Evolutionary conservation across 2,329 filamentous ascomycete species (phyloP).

Genomic region (Bipolaris zeicola): DNA sequence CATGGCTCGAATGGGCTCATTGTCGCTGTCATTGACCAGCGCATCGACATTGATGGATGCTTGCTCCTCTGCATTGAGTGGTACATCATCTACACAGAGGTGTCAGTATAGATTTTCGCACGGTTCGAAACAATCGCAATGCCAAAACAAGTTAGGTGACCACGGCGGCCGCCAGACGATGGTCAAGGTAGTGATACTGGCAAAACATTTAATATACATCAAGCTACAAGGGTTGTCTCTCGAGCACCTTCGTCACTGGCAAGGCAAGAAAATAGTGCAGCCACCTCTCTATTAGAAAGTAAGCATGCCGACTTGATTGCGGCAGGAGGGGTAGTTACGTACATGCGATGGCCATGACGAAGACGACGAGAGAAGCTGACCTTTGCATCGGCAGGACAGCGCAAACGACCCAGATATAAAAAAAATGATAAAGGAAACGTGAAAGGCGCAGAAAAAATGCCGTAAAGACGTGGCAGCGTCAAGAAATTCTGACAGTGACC

Average conservation of each 20-base stretch:
- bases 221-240: conserved; percentile 36
- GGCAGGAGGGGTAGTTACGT: conserved; percentile 52
- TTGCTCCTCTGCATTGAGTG: conserved; percentile 64
- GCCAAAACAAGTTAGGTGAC: conserved; percentile 12
- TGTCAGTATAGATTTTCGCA: conserved; percentile 49
- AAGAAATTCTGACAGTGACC: conserved; percentile 32
- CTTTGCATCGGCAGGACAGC: conserved; percentile 44
- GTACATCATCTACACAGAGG: conserved; percentile 62
- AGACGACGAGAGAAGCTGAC: conserved; percentile 51
- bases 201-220: conserved; percentile 37
- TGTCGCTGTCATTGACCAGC: conserved; percentile 64
- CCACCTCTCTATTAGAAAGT: conserved; percentile 52
- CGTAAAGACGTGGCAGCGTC: conserved; percentile 41
- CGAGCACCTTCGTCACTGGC: conserved; percentile 50
- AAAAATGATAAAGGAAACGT: conserved; percentile 30
- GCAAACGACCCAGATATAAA: conserved; percentile 39
- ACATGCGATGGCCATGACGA: conserved; percentile 54
- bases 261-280: conserved; percentile 38
- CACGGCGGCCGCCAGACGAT: conserved; percentile 26
- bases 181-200: conserved; percentile 18
- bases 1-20: conserved; percentile 40
- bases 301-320: conserved; percentile 47
- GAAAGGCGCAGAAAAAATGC: conserved; percentile 39
- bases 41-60: conserved; percentile 69
- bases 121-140: conserved; percentile 4